Conservation (phyloP, 352 stramenopile genomes). For the Halophytophthora batemanensis region DNA sequence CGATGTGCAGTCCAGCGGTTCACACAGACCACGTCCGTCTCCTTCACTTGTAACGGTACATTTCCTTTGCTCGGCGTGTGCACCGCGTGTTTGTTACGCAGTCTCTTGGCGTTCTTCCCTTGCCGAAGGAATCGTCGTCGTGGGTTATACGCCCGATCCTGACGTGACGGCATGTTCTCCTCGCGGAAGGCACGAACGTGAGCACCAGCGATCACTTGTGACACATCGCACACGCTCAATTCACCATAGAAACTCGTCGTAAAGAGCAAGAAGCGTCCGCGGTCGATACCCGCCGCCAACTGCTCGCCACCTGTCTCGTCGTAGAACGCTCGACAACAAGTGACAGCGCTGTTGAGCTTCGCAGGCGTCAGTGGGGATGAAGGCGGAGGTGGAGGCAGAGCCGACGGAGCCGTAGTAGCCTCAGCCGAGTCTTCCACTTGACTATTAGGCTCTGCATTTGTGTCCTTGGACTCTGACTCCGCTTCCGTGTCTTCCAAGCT, state of each 20-base stretch:
- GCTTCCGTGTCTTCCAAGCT: too few species aligned
- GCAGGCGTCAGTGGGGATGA: slow-evolving; percentile 18
- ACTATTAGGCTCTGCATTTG: not conserved
- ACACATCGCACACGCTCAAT: slow-evolving; percentile 52
- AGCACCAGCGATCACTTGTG: slow-evolving; percentile 35
- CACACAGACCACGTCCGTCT: slow-evolving; percentile 37
- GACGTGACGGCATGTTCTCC: slow-evolving; percentile 50
- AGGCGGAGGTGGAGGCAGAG: not conserved
- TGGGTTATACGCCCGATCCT: slow-evolving; percentile 68
- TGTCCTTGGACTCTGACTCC: too few species aligned
- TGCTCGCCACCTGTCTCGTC: slow-evolving; percentile 59
- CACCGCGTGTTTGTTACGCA: slow-evolving; percentile 29
- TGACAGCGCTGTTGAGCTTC: slow-evolving; percentile 31
- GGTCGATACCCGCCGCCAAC: slow-evolving; percentile 42
- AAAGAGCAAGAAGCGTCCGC: slow-evolving; percentile 46
- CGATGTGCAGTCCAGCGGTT: slow-evolving; percentile 53
- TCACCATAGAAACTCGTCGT: slow-evolving; percentile 39
- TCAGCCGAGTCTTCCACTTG: not conserved
- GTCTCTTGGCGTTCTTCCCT: slow-evolving; percentile 55
- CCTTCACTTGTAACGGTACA: slow-evolving; percentile 16
- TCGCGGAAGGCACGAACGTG: slow-evolving; percentile 49
- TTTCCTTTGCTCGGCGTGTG: not conserved
- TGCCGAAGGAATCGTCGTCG: slow-evolving; percentile 63
- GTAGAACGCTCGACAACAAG: slow-evolving; percentile 55
- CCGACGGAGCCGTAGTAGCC: too few species aligned